Conservation (phyloP, 1,284 basidiomycete species). For the Irpex rosettiformis region DNA sequence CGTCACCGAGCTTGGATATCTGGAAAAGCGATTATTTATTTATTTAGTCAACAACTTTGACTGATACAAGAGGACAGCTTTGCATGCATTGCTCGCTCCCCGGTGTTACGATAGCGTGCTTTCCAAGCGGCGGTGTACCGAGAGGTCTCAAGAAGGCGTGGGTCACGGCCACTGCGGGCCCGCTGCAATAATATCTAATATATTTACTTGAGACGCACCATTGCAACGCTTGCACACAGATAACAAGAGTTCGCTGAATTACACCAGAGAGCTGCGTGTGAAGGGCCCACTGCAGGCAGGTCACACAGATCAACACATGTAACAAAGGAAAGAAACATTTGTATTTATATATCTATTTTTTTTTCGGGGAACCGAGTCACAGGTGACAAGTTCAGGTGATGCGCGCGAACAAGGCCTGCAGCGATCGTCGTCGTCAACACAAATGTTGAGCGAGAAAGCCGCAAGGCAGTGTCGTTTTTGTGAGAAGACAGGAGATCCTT, state of each 20-base stretch:
- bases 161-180: neutral
- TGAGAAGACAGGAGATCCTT: neutral
- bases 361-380: slow-evolving; percentile 1
- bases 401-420: neutral
- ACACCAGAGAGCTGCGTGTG: neutral
- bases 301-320: neutral
- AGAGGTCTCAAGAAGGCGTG: neutral
- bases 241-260: neutral
- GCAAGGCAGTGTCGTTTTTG: neutral
- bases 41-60: no score
- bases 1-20: no score
- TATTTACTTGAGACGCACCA: neutral
- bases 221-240: neutral
- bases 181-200: no score
- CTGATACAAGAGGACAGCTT: no score
- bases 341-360: neutral
- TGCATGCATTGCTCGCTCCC: no score
- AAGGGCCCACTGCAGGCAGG: neutral
- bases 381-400: neutral
- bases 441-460: neutral
- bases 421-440: neutral
- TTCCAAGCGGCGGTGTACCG: no score
- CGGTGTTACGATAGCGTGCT: no score
- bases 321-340: neutral
- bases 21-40: no score